phyloP scores from a whole-genome alignment of 2,329 filamentous ascomycete genomes.

The Talaromyces verruculosus region DNA sequence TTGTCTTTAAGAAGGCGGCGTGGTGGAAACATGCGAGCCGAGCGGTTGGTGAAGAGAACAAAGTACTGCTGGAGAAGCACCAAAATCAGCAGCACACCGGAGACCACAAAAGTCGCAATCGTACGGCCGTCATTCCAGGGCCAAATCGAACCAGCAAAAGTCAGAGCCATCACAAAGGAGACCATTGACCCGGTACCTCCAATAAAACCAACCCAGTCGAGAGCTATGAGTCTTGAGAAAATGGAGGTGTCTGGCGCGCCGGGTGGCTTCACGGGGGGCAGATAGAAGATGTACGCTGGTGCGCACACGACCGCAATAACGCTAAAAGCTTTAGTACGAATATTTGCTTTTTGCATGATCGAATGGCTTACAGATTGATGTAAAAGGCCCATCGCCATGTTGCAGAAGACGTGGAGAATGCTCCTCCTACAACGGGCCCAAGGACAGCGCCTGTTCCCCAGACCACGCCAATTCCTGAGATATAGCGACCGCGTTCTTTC shows the following conservation, averaged over 20 bases:
- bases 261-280: neutral
- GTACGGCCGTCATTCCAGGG: conserved; percentile 48
- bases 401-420: conserved; percentile 32
- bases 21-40: conserved; percentile 50
- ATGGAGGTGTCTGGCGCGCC: conserved; percentile 30
- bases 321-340: neutral
- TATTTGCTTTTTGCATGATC: too few relatives aligned
- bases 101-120: conserved; percentile 52
- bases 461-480: conserved; percentile 33
- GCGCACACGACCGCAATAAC: neutral
- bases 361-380: conserved; percentile 27
- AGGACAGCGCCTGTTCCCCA: conserved; percentile 40
- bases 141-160: conserved; percentile 52
- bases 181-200: conserved; percentile 38
- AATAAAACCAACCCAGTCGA: conserved; percentile 49
- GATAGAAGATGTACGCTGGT: neutral
- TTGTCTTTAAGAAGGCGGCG: neutral
- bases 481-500: conserved; percentile 32
- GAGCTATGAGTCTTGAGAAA: conserved; percentile 24
- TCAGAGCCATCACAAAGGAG: conserved; percentile 49
- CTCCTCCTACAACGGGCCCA: conserved; percentile 43
- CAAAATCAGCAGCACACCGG: conserved; percentile 44
- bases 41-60: conserved; percentile 38
- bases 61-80: conserved; percentile 50
- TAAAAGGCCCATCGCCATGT: conserved; percentile 33